Evolutionary conservation across 176 grass and related monocot species (phyloP), one percentile per base, ranked within the genome.

Genomic region (Poa pratensis): DNA sequence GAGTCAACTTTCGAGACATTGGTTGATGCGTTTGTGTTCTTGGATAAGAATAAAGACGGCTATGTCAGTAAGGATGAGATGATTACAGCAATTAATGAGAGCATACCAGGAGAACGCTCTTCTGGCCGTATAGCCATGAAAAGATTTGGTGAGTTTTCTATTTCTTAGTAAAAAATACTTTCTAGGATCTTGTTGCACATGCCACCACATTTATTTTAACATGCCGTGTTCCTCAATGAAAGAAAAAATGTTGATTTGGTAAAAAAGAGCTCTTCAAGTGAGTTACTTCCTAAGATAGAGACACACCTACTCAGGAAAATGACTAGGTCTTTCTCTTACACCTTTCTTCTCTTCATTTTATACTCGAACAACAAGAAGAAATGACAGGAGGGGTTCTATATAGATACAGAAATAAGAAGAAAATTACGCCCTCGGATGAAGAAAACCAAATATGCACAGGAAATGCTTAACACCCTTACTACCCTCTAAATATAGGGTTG

Each of bases 31-130:
- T 98, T 98, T 87, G 93, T 98, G 34, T 98, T 98, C 82, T 89
- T 98, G 90, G 96, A 98, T 76, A 86, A 96, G 86, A 95, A 98
- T 46, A 94, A 95, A 61, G 96, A 98, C 52, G 96, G 96, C 15
- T 98, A 98, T 81, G 96, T 98, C 40, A 98, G 96, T 46, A 98
- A 87, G 91, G 92, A 91, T 34, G 96, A 98, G 87, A 94, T 98
- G 96, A 78, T 95, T 7, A 88, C 95, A 83, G 91, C 96, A 75
- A 92, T 98, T 86, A 98, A 98, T 62, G 96, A 98, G 86, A 98
- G 93, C 13, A 89, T 85, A 20, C 77, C 90, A 42, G 96, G 96
- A 12, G 96, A 96, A 75, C 96, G 96, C 74, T 98, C 96, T 27
- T 94, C 96, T 55, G 96, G 93, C 17, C 91, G 90, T 85, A 98